Evolutionary conservation across 73 alveolate genomes (phyloP), one percentile per base, ranked within the genome.

Genomic region (Symbiodinium pilosum): DNA sequence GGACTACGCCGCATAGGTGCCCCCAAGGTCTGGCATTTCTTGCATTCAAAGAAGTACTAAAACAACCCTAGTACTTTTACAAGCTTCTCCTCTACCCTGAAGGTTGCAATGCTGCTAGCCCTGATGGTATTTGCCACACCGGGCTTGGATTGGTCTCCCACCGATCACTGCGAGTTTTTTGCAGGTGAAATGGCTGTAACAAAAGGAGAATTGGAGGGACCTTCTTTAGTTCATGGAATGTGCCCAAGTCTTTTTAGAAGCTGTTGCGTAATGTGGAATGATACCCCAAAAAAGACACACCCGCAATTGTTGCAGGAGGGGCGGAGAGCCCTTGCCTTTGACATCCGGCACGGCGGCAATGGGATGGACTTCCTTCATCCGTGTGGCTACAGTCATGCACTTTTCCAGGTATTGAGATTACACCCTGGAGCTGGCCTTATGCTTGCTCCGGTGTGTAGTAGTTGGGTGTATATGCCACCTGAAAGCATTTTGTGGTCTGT

Each of bases 131-230:
- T 85, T 39, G 43, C 47, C 34, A 38, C 47, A 18, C 81, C 93
- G 16, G 77, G 51, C 20, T 68, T 85, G 81, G 43, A n/a, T 32
- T 85, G 93, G 93, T 21, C 52, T 18, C 94, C 83, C 32, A 16
- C 68, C 38, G 85, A 52, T 40, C 94, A 87, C 11, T 54, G 16
- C 14, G 94, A 87, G 64, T 30, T 87, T 4, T 87, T 87, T 47
- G 26, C 64, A 24, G 94, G 94, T 9, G 56, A 38, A 41, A 87
- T 87, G 94, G n/a, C n/a, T n/a, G n/a, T n/a, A n/a, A n/a, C n/a
- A n/a, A n/a, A n/a, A n/a, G 52, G 18, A 0, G 21, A 30, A 36
- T 16, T 3, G 44, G n/a, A 75, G 3, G 42, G 9, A 71, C 11
- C 18, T 41, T 71, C 43, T 71, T 71, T 36, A 12, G 43, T 20